Evolutionary conservation across 306 rosid genomes (phyloP).

Genomic region (Spatholobus suberectus): DNA sequence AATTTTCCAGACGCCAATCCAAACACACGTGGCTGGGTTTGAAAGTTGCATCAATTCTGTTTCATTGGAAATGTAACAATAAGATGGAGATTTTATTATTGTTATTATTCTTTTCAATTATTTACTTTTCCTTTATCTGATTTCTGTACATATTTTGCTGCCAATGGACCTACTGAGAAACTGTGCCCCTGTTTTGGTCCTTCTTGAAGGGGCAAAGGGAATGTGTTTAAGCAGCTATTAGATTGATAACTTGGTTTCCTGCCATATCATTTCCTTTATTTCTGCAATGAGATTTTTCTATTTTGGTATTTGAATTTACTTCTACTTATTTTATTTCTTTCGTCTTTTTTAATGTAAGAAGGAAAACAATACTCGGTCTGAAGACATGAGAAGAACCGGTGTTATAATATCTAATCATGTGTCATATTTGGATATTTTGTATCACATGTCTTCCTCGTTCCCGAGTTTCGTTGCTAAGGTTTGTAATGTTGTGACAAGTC

Average conservation of each 20-base stretch:
- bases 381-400: slow-evolving; percentile 70
- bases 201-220: neutral
- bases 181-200: neutral
- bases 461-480: slow-evolving; percentile 99
- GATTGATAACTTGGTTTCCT: slow-evolving; percentile 30
- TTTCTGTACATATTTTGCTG: neutral
- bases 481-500: slow-evolving; percentile 36
- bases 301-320: slow-evolving; percentile 19
- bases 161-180: neutral
- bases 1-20: neutral
- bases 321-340: slow-evolving; percentile 36
- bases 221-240: neutral
- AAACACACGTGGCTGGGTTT: neutral
- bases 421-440: slow-evolving; percentile 89
- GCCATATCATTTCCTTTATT: neutral
- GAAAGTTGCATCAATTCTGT: slow-evolving; percentile 43
- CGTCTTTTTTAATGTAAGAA: slow-evolving; percentile 39
- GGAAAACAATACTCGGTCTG: slow-evolving; percentile 44
- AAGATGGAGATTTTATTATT: neutral
- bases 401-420: slow-evolving; percentile 90
- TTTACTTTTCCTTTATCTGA: slow-evolving; percentile 7
- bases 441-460: slow-evolving; percentile 81
- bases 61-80: slow-evolving; percentile 1
- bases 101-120: neutral
- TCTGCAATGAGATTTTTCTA: neutral